Evolutionary conservation across 805 yeast species (phyloP).

Genomic region (Henningerozyma blattae): DNA sequence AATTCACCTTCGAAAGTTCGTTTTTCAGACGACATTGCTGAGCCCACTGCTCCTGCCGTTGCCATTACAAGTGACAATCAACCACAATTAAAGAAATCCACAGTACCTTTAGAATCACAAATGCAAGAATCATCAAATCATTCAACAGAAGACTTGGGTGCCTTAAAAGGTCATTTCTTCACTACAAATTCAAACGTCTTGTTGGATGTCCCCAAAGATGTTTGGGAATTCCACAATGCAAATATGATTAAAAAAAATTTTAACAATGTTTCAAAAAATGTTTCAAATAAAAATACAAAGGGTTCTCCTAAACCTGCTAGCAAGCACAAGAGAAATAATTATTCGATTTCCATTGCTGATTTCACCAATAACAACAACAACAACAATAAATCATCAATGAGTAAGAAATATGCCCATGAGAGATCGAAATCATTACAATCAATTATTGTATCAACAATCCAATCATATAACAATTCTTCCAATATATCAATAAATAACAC

Average conservation of each 20-base stretch:
- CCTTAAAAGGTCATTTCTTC: constrained; percentile 11
- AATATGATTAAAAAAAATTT: too few relatives aligned
- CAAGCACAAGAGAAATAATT: constrained; percentile 1
- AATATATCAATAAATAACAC: too few relatives aligned
- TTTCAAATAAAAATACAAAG: too few relatives aligned
- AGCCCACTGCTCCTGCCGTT: not conserved
- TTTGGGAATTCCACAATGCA: constrained; percentile 19
- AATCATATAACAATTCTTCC: constrained; percentile 1
- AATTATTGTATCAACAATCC: constrained; percentile 17
- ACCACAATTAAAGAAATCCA: too few relatives aligned
- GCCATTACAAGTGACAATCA: not conserved
- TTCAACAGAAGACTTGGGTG: not conserved
- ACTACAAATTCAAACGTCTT: constrained; percentile 18
- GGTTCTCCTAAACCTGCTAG: too few relatives aligned
- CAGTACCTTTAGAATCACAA: too few relatives aligned
- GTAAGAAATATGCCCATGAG: constrained; percentile 2
- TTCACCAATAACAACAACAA: too few relatives aligned
- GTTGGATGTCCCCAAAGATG: constrained; percentile 21
- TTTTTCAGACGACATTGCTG: not conserved
- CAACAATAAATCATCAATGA: too few relatives aligned
- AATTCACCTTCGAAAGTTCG: not conserved
- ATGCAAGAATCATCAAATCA: not conserved
- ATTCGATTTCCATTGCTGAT: too few relatives aligned
- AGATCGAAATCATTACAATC: constrained; percentile 17
- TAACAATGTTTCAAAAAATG: too few relatives aligned